phyloP scores from a whole-genome alignment of 2,329 filamentous ascomycete genomes.

The Fusarium sp. region DNA sequence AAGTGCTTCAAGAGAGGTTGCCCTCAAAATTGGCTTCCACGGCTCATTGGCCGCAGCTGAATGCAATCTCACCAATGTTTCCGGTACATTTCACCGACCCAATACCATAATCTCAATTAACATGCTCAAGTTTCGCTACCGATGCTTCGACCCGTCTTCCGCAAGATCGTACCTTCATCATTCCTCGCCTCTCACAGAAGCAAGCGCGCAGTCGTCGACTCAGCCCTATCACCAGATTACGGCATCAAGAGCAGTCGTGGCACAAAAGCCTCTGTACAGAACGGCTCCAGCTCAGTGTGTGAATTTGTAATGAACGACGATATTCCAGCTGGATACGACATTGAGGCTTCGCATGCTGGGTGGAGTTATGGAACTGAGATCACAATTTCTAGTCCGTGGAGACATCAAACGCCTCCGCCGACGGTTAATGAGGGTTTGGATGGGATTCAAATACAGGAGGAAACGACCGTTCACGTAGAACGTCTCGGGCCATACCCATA shows the following conservation, averaged over 20 bases:
- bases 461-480: conserved; percentile 22
- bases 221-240: not conserved
- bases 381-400: conserved; percentile 18
- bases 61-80: conserved; percentile 45
- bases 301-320: conserved; percentile 16
- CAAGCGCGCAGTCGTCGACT: conserved; percentile 7
- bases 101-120: not conserved
- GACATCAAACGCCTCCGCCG: conserved; percentile 4
- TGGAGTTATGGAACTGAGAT: conserved; percentile 29
- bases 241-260: not conserved
- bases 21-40: conserved; percentile 41
- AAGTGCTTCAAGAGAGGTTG: conserved; percentile 37
- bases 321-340: conserved; percentile 18
- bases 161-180: conserved; percentile 16
- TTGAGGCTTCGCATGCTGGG: conserved; percentile 23
- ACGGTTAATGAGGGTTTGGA: conserved; percentile 3
- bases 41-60: conserved; percentile 47
- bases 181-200: conserved; percentile 18
- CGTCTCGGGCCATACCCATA: not conserved
- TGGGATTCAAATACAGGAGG: conserved; percentile 25
- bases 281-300: conserved; percentile 17
- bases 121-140: conserved; percentile 28
- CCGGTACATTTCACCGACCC: conserved; percentile 23
- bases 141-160: conserved; percentile 33
- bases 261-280: not conserved